Percentiles rank a stretch among this genome's conserved stretches.
Conservation (phyloP, 1,284 basidiomycete species). For the Xerocomus cyaneibrunnescens region DNA sequence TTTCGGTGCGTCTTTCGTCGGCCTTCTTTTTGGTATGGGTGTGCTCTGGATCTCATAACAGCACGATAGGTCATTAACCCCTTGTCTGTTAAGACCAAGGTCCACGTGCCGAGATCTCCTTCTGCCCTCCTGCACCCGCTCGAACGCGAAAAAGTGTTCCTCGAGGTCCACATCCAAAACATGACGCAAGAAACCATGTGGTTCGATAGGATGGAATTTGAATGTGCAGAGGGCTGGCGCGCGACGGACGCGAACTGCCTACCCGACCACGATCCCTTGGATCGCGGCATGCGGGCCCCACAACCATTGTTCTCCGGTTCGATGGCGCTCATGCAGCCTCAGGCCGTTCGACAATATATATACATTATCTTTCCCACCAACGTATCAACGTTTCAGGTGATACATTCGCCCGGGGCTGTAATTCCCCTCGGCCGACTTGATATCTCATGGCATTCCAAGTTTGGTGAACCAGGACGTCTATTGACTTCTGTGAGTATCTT, state of each 20-base stretch:
- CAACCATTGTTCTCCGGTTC: constrained; percentile 57
- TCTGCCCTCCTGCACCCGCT: constrained; percentile 58
- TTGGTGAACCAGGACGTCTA: constrained; percentile 78
- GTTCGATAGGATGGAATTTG: constrained; percentile 74
- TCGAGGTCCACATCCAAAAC: constrained; percentile 89
- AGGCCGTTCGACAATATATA: constrained; percentile 81
- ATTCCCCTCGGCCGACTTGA: constrained; percentile 80
- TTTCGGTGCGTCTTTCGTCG: constrained; percentile 56
- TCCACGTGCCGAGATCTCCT: constrained; percentile 71
- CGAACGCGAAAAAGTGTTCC: constrained; percentile 77
- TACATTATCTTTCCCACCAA: constrained; percentile 68
- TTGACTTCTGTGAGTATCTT: constrained; percentile 60
- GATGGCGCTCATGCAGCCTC: constrained; percentile 71
- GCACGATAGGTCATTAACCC: constrained; percentile 75
- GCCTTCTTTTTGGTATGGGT: background rate
- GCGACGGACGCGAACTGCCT: constrained; percentile 52
- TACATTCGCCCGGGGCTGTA: constrained; percentile 61
- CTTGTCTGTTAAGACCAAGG: constrained; percentile 87
- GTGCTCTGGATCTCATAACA: background rate
- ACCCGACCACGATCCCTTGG: constrained; percentile 4
- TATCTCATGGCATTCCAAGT: constrained; percentile 78
- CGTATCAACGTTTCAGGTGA: constrained; percentile 48
- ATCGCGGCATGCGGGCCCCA: constrained; percentile 17
- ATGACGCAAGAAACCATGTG: constrained; percentile 72
- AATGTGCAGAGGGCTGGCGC: constrained; percentile 70